Evolutionary conservation across 257 asterid species (phyloP), one percentile per base, ranked within the genome.

Genomic region (Rauvolfia tetraphylla): DNA sequence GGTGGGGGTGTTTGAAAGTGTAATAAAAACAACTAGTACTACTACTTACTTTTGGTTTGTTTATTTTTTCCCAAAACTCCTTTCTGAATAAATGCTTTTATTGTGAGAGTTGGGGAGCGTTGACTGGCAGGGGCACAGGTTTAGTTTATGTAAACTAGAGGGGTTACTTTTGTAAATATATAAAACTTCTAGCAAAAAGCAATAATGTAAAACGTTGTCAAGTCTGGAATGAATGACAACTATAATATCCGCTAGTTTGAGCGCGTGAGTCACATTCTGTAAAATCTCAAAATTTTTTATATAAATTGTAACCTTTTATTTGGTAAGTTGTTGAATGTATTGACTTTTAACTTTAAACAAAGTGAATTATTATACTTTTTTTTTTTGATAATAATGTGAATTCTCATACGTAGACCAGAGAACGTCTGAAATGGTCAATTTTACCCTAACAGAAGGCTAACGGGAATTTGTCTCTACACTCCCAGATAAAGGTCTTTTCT

Each of bases 1-100:
- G 5, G 34, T 62, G 72, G 36, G 69, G 25, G 79, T 73, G 87
- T 85, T 83, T 86, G 90, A 88, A 87, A 78, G 90, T 75, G 89
- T 76, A 85, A 82, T 83, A 80, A 90, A 86, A 77, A 81, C 83
- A 86, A 75, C 71, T 31, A 56, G 36, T 74, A 54, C 68, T 57
- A 13, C 17, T 36, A 38, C 73, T 65, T 48, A 23, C 48, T 66
- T 73, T 69, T 15, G 58, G 66, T 57, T 56, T 57, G 41, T 46
- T 70, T 67, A 48, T 29, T 54, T 63, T 41, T 27, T 22, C 68
- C 22, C 27, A 27, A 15, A 9, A 41, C 6, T 65, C 33, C 7
- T 65, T 67, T 70, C 58, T 11, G 39, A 58, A 57, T 67, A 73
- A 51, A 14, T 51, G 57, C 31, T 31, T 77, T 59, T 38, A 78